Evolutionary conservation across 2,329 filamentous ascomycete species (phyloP).

Genomic region (Paraphoma sp.): DNA sequence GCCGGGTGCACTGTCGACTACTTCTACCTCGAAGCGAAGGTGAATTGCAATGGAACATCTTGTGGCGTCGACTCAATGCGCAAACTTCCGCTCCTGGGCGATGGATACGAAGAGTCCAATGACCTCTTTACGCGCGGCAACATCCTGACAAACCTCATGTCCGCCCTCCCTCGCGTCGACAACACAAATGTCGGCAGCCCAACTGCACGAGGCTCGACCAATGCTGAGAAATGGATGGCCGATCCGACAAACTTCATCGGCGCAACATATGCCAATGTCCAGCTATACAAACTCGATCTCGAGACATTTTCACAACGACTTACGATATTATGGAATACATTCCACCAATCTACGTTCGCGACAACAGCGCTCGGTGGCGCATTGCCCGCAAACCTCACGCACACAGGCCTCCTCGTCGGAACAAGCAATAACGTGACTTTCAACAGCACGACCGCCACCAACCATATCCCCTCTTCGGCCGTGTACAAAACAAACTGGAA

Average conservation of each 20-base stretch:
- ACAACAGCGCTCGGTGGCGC: constrained; percentile 27
- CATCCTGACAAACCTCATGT: constrained; percentile 12
- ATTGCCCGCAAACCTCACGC: constrained; percentile 24
- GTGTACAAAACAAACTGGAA: constrained; percentile 33
- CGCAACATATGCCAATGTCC: constrained; percentile 12
- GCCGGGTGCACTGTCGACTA: constrained; percentile 24
- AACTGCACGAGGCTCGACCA: constrained; percentile 22
- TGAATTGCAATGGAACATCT: constrained; percentile 23
- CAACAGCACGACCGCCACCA: constrained; percentile 17
- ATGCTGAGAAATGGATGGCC: constrained; percentile 34
- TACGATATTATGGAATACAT: constrained; percentile 36
- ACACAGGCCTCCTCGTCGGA: constrained; percentile 9
- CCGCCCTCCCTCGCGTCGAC: constrained; percentile 22
- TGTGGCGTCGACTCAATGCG: constrained; percentile 27
- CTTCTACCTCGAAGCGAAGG: constrained; percentile 24
- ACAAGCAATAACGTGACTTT: constrained; percentile 14
- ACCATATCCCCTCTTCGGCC: constrained; percentile 2
- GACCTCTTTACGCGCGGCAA: constrained; percentile 14
- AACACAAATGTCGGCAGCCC: constrained; percentile 15
- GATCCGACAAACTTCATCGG: constrained; percentile 30
- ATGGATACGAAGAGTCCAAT: constrained; percentile 16
- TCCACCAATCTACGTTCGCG: constrained; percentile 37
- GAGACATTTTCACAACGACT: constrained; percentile 26
- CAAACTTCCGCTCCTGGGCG: constrained; percentile 23
- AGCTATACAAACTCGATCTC: constrained; percentile 25